Evolutionary conservation across 768 basidiomycete species (phyloP).

Genomic region (Suillus variegatus): DNA sequence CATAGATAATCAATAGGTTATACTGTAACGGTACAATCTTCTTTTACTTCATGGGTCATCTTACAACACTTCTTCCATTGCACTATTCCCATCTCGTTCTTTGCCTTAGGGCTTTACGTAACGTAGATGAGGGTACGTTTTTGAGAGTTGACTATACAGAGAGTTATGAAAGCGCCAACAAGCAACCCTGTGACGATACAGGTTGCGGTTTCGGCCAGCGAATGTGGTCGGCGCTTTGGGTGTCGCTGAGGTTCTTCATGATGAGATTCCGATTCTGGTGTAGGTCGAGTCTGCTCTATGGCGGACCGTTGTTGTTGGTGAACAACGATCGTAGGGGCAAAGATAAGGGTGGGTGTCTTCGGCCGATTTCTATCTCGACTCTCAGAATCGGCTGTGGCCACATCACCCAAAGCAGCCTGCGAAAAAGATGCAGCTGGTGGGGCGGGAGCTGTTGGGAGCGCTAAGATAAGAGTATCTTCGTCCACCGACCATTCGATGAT

Average conservation of each 20-base stretch:
- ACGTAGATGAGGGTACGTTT: slow-evolving; percentile 46
- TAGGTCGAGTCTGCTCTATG: slow-evolving; percentile 14
- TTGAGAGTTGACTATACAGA: slow-evolving; percentile 50
- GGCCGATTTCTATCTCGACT: slow-evolving; percentile 9
- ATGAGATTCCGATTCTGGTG: slow-evolving; percentile 12
- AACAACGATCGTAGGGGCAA: slow-evolving; percentile 30
- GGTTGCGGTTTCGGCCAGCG: slow-evolving; percentile 39
- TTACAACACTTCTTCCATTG: neutral
- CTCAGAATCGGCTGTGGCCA: slow-evolving; percentile 5
- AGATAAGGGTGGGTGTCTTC: slow-evolving; percentile 16
- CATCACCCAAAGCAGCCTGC: slow-evolving; percentile 8
- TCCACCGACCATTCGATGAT: slow-evolving; percentile 16
- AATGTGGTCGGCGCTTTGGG: slow-evolving; percentile 23
- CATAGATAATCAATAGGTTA: slow-evolving; percentile 29
- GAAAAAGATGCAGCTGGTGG: slow-evolving; percentile 6
- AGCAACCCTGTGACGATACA: slow-evolving; percentile 60
- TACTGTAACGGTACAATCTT: slow-evolving; percentile 23
- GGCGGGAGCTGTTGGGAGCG: slow-evolving; percentile 7
- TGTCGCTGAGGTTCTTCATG: slow-evolving; percentile 15
- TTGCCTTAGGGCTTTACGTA: slow-evolving; percentile 19
- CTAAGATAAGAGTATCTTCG: neutral
- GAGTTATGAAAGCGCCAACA: slow-evolving; percentile 55
- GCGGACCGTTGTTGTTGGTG: slow-evolving; percentile 14
- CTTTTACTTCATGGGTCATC: slow-evolving; percentile 6
- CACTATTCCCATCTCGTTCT: neutral